Conservation (phyloP, 805 yeast species). For the Hanseniaspora valbyensis region DNA sequence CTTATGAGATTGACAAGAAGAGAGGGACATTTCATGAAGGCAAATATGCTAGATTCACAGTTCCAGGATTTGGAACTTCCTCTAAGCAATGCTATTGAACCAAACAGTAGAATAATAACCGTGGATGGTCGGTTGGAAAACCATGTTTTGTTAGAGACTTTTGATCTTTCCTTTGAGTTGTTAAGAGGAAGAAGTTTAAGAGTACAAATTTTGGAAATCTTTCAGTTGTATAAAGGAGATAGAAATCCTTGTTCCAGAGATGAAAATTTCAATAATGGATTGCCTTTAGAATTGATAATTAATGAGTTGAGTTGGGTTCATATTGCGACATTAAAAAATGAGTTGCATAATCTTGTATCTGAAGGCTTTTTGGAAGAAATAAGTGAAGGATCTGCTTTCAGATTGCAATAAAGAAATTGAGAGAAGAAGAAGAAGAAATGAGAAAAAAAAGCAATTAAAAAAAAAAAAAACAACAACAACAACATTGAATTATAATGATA, state of each 20-base stretch:
- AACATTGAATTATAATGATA: too few species aligned
- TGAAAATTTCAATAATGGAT: slow-evolving; percentile 5
- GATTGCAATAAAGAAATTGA: neutral
- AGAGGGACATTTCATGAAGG: slow-evolving; percentile 75
- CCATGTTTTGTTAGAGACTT: slow-evolving; percentile 13
- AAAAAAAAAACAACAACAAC: too few species aligned
- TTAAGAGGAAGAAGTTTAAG: slow-evolving; percentile 11
- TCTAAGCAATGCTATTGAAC: slow-evolving; percentile 26
- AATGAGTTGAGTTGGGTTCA: slow-evolving; percentile 14
- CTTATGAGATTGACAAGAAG: slow-evolving; percentile 51
- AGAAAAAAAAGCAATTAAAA: neutral
- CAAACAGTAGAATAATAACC: slow-evolving; percentile 25
- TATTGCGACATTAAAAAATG: slow-evolving; percentile 13
- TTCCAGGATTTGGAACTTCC: slow-evolving; percentile 69
- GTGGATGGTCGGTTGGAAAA: slow-evolving; percentile 21
- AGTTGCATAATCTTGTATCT: slow-evolving; percentile 2
- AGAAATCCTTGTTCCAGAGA: slow-evolving; percentile 11
- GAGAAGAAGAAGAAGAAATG: too few species aligned
- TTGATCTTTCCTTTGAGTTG: slow-evolving; percentile 13
- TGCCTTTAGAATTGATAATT: slow-evolving; percentile 7
- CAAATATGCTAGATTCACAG: slow-evolving; percentile 72
- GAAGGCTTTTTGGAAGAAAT: slow-evolving; percentile 5
- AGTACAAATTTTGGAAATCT: slow-evolving; percentile 14
- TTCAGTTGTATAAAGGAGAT: slow-evolving; percentile 14
- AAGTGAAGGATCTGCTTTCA: neutral